A percentile compares a stretch with the other conserved stretches of the same genome.
These are phyloP conservation scores for Rhododendron molle DNA, from an alignment of 148 eudicot species.

Conservation along the genomic window DNA sequence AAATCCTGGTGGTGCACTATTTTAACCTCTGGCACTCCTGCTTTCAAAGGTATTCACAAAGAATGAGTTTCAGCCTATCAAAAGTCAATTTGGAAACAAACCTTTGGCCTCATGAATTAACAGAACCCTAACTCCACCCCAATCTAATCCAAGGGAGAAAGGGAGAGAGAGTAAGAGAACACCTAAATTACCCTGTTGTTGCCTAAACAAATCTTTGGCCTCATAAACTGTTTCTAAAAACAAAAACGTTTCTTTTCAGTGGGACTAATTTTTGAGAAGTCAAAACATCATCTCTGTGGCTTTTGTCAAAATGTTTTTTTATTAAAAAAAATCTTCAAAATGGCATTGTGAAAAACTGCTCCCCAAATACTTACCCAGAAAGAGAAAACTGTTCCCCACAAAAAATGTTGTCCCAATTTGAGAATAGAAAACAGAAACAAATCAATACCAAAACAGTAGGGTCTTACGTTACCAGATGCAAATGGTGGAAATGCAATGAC, in stretches of 20 bases:
- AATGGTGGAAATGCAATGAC: neutral
- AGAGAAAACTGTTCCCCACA: too few relatives aligned
- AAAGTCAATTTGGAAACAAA: neutral
- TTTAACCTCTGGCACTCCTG: slow-evolving; percentile 26
- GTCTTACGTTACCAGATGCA: neutral
- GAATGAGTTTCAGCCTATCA: neutral
- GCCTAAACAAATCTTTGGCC: neutral
- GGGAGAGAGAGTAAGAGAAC: neutral
- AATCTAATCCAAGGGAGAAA: neutral
- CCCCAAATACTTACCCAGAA: neutral
- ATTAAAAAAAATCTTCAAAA: neutral
- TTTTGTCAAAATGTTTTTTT: neutral
- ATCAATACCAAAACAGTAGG: neutral
- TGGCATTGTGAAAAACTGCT: neutral
- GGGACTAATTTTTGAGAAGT: neutral
- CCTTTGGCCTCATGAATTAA: neutral
- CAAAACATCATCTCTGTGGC: neutral
- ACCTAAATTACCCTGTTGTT: neutral
- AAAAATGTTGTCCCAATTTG: neutral
- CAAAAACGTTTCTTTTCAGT: neutral
- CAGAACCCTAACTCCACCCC: neutral
- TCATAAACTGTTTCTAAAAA: neutral
- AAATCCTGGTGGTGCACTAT: slow-evolving; percentile 38
- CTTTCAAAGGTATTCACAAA: neutral
- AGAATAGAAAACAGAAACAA: neutral